Evolutionary conservation across 371 early-diverging fungal genomes (phyloP), one percentile per base, ranked within the genome.

Genomic region (Actinomucor elegans): DNA sequence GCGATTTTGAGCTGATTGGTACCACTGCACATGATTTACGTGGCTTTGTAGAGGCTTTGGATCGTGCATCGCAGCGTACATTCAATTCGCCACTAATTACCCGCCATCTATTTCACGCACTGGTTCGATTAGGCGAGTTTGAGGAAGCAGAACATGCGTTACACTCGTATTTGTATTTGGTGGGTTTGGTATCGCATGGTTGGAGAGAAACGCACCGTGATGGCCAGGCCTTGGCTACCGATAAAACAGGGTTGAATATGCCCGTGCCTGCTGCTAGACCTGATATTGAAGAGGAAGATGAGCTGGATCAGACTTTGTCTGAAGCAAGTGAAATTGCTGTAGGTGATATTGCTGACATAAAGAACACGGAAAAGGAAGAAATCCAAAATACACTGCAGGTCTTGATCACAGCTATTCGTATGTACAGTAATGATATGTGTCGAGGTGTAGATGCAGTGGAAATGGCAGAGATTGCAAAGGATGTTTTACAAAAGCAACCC

Each of bases 61-160:
- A 89, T 55, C 77, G 86, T 17, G 81, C 85, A 5, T 69, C 85
- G 0, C 77, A 80, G 51, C 73, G 76, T 35, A 87, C 90, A 0
- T 90, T 86, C 66, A 87, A 90, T 55, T 90, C 91, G 3, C 89
- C 89, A 11, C 67, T 77, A 0, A 75, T 90, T 33, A 51, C 85
- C 26, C 86, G 89, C 0, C 87, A 84, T 53, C 61, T 88, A n/a
- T 79, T 85, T 55, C 67, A 67, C 42, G 72, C 81, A 0, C 70
- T 88, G 14, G 64, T 80, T 9, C 69, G 61, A 14, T 57, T 84
- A 17, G 91, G 91, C 7, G 89, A 90, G 52, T 89, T 80, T 64
- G 80, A 86, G 23, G 91, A 92, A 66, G 91, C 90, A 0, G 79
- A 81, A 18, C 60, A 87, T 59, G 88, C 88, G 9, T 55, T 90